phyloP scores from a whole-genome alignment of 2,329 filamentous ascomycete species.

The Botrytis medusae region DNA sequence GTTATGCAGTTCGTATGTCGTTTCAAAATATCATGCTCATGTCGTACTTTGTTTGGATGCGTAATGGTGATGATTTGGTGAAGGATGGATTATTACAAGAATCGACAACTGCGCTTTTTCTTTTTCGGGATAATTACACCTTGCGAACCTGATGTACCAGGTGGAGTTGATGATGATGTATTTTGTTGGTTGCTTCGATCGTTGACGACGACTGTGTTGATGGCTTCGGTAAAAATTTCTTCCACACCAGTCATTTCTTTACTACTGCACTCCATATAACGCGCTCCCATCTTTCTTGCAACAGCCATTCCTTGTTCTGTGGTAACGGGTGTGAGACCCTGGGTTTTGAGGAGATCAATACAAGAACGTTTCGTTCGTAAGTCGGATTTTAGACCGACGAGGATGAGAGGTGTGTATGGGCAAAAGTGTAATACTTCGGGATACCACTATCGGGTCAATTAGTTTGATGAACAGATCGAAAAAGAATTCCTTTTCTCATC shows the following conservation, averaged over 20 bases:
- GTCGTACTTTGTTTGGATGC: slow-evolving; percentile 11
- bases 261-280: slow-evolving; percentile 97
- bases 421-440: slow-evolving; percentile 99
- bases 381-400: slow-evolving; percentile 95
- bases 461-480: slow-evolving; percentile 14
- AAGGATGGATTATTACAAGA: slow-evolving; percentile 56
- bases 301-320: slow-evolving; percentile 85
- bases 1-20: slow-evolving; percentile 39
- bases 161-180: slow-evolving; percentile 25
- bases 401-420: slow-evolving; percentile 91
- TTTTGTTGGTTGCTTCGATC: slow-evolving; percentile 58
- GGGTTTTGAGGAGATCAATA: slow-evolving; percentile 97
- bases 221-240: slow-evolving; percentile 91
- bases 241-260: slow-evolving; percentile 97
- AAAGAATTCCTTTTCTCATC: slow-evolving; percentile 27
- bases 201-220: slow-evolving; percentile 84
- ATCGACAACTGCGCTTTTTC: slow-evolving; percentile 81
- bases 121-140: slow-evolving; percentile 53
- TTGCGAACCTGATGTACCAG: slow-evolving; percentile 41
- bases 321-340: slow-evolving; percentile 93
- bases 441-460: slow-evolving; percentile 73
- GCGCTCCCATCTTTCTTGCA: slow-evolving; percentile 88
- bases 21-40: slow-evolving; percentile 34
- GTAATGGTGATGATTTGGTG: slow-evolving; percentile 9
- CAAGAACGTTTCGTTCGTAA: slow-evolving; percentile 93